phyloP scores from a whole-genome alignment of 495 filamentous ascomycete genomes.

The Annulohypoxylon nitens region DNA sequence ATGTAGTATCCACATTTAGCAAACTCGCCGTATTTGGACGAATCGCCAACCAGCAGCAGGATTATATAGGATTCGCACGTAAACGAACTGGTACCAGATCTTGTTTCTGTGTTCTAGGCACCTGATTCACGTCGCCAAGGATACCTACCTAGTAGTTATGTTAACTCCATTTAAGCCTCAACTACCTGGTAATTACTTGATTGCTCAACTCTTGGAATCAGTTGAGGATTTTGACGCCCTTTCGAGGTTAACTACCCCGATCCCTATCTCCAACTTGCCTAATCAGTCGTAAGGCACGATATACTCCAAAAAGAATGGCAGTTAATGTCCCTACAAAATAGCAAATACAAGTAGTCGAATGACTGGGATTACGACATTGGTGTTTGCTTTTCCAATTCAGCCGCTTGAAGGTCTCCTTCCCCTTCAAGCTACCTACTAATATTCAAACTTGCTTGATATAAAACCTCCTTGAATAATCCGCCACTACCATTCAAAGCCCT shows the following conservation, averaged over 20 bases:
- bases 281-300: not conserved
- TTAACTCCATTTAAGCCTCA: not conserved
- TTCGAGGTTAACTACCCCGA: not conserved
- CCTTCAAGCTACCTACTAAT: not conserved
- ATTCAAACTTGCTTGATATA: not conserved
- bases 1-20: conserved; percentile 18
- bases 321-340: not conserved
- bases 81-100: not conserved
- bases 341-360: not conserved
- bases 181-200: not conserved
- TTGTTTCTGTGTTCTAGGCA: not conserved
- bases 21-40: conserved; percentile 39
- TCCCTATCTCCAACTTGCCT: not conserved
- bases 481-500: not conserved
- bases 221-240: not conserved
- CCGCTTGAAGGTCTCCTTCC: not conserved
- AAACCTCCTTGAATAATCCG: not conserved
- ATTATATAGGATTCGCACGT: conserved; percentile 16
- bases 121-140: not conserved
- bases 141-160: not conserved
- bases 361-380: not conserved
- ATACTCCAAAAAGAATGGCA: not conserved
- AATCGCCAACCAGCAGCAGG: conserved; percentile 6
- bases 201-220: not conserved
- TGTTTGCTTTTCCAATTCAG: not conserved